A percentile compares a stretch with the other conserved stretches of the same genome.
phyloP scores from a whole-genome alignment of 768 basidiomycete genomes.

The Rhodocollybia butyracea region DNA sequence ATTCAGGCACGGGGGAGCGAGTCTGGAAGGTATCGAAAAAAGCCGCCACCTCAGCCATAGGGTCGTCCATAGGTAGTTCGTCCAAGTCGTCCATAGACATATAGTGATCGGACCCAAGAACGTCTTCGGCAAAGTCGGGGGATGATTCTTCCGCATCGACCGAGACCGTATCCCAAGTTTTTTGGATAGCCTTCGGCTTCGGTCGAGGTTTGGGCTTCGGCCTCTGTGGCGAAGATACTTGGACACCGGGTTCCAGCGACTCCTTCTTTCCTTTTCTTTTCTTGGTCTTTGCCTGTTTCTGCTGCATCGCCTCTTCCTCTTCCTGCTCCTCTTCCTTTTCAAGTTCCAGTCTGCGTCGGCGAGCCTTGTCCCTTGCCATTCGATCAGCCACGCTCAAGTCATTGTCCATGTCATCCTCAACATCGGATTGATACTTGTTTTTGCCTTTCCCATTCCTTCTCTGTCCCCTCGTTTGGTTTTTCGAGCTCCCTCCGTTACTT shows the following conservation, averaged over 20 bases:
- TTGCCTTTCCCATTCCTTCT: constrained; percentile 13
- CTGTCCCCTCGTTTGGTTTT: constrained; percentile 9
- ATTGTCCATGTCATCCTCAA: not conserved
- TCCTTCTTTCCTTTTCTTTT: constrained; percentile 14
- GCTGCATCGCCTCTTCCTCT: constrained; percentile 16
- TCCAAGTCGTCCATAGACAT: not conserved
- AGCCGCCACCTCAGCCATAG: not conserved
- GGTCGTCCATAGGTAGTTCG: not conserved
- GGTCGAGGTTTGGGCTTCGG: constrained; percentile 3
- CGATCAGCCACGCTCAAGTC: constrained; percentile 43
- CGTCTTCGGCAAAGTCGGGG: too few species aligned
- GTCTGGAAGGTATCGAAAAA: not conserved
- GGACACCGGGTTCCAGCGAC: not conserved
- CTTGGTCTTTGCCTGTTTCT: constrained; percentile 12
- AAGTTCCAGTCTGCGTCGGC: constrained; percentile 48
- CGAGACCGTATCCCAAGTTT: too few species aligned
- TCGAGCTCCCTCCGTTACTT: constrained; percentile 22
- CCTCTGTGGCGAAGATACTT: not conserved
- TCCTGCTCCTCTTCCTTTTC: constrained; percentile 39
- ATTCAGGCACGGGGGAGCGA: not conserved
- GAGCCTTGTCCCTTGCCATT: constrained; percentile 53
- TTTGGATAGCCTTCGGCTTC: constrained; percentile 3
- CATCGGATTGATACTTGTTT: not conserved
- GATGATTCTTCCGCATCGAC: too few species aligned
- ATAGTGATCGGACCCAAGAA: too few species aligned